These are phyloP conservation scores for Phytophthora tubulina DNA, from an alignment of 352 stramenopile species.

Conservation along the genomic window DNA sequence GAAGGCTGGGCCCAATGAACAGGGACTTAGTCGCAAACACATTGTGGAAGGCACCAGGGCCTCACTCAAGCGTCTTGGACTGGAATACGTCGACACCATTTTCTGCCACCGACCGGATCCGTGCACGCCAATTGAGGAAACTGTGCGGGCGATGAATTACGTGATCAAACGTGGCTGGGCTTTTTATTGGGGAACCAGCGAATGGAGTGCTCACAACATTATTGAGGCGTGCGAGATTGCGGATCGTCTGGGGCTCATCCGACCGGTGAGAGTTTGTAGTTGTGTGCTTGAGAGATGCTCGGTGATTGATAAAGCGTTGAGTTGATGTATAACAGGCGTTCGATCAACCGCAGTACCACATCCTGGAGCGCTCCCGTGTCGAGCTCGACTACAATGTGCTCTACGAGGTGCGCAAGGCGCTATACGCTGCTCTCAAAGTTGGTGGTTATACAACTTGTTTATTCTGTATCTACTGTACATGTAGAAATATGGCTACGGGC, in stretches of 20 bases:
- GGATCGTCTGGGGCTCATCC: conserved; percentile 51
- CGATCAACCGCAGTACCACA: conserved; percentile 79
- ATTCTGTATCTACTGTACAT: conserved; percentile 14
- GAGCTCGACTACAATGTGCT: conserved; percentile 71
- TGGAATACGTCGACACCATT: conserved; percentile 64
- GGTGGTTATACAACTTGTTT: background rate
- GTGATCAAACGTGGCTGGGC: conserved; percentile 63
- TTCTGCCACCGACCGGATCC: conserved; percentile 65
- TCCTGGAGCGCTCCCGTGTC: conserved; percentile 68
- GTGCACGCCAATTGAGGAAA: conserved; percentile 64
- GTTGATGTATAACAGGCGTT: conserved; percentile 43
- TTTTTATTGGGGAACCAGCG: conserved; percentile 75
- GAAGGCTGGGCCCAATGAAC: conserved; percentile 36
- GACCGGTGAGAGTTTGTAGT: conserved; percentile 30
- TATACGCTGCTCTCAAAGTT: background rate
- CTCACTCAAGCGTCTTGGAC: conserved; percentile 51
- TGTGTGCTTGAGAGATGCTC: background rate
- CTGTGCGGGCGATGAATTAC: conserved; percentile 65
- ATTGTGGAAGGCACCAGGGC: conserved; percentile 52
- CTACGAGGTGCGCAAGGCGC: conserved; percentile 44
- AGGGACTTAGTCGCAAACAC: conserved; percentile 48
- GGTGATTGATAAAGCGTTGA: background rate
- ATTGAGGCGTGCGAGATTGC: conserved; percentile 66
- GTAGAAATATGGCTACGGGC: conserved; percentile 72
- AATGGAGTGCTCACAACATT: conserved; percentile 72